Conservation (phyloP, 192 early-diverging fungal genomes). For the Rhizophlyctis rosea region DNA sequence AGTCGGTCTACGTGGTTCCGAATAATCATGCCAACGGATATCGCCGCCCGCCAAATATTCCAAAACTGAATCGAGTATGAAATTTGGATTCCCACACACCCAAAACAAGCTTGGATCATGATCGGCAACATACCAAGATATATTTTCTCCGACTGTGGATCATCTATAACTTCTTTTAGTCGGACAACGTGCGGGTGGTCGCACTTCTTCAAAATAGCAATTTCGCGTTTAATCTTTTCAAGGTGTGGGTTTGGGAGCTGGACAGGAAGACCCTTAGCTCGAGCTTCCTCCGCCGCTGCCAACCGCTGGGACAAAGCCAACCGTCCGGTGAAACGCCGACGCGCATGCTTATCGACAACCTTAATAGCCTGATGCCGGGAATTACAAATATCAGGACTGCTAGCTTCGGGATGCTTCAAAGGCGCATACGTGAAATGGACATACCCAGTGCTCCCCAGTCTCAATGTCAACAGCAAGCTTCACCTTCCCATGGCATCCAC, state of each 20-base stretch:
- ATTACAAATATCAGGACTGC: conserved; percentile 13
- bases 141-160: conserved; percentile 83
- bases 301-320: conserved; percentile 46
- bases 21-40: conserved; percentile 72
- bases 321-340: conserved; percentile 44
- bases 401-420: too few species aligned
- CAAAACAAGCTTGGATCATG: too few species aligned
- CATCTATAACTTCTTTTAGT: conserved; percentile 92
- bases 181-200: conserved; percentile 87
- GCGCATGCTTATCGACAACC: conserved; percentile 63
- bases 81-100: too few species aligned
- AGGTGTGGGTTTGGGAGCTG: conserved; percentile 55
- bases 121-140: conserved; percentile 84
- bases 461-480: conserved; percentile 81
- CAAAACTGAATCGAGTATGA: conserved; percentile 47
- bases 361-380: conserved; percentile 55
- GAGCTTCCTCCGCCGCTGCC: conserved; percentile 21
- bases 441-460: conserved; percentile 75
- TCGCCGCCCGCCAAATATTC: conserved; percentile 94
- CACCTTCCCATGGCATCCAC: conserved; percentile 95
- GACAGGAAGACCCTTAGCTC: conserved; percentile 30
- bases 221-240: conserved; percentile 90
- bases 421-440: too few species aligned
- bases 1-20: conserved; percentile 53
- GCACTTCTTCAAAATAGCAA: conserved; percentile 95